These are phyloP conservation scores for Hypomyces rosellus DNA, from an alignment of 2,329 filamentous ascomycete species.

Conservation along the genomic window DNA sequence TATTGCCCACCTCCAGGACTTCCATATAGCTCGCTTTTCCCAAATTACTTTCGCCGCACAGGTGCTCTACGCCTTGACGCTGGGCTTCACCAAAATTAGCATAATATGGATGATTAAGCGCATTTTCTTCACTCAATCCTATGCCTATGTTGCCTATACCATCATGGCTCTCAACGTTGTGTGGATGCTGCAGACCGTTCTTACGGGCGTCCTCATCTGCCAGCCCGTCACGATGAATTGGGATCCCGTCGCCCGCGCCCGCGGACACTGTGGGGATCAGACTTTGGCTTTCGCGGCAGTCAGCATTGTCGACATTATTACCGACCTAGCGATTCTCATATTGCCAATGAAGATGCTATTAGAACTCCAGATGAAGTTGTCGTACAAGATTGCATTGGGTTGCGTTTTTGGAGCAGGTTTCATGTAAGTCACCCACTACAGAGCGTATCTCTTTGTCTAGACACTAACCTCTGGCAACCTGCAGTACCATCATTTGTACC, in stretches of 20 bases:
- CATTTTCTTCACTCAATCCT: slow-evolving; percentile 15
- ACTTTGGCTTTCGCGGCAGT: slow-evolving; percentile 12
- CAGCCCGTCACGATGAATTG: slow-evolving; percentile 14
- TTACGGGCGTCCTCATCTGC: slow-evolving; percentile 15
- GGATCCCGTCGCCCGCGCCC: slow-evolving; percentile 6
- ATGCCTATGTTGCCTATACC: slow-evolving; percentile 11
- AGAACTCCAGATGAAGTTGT: slow-evolving; percentile 11
- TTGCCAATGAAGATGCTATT: slow-evolving; percentile 14
- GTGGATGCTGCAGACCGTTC: slow-evolving; percentile 17
- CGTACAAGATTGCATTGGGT: slow-evolving; percentile 14
- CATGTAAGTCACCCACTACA: slow-evolving; percentile 6
- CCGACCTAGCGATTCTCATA: slow-evolving; percentile 14
- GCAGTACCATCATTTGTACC: slow-evolving; percentile 14
- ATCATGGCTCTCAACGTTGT: slow-evolving; percentile 12
- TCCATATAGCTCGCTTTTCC: slow-evolving; percentile 9
- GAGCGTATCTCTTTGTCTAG: too few species aligned
- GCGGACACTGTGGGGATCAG: slow-evolving; percentile 13
- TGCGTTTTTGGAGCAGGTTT: slow-evolving; percentile 15
- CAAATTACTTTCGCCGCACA: slow-evolving; percentile 14
- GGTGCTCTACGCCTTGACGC: slow-evolving; percentile 15
- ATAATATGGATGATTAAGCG: slow-evolving; percentile 17
- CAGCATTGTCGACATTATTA: slow-evolving; percentile 16
- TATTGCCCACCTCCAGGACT: slow-evolving; percentile 8
- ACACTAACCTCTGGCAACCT: too few species aligned
- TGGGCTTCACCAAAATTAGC: slow-evolving; percentile 17